These are phyloP conservation scores for Sporothrix protearum DNA, from an alignment of 2,329 filamentous ascomycete species.

Conservation along the genomic window DNA sequence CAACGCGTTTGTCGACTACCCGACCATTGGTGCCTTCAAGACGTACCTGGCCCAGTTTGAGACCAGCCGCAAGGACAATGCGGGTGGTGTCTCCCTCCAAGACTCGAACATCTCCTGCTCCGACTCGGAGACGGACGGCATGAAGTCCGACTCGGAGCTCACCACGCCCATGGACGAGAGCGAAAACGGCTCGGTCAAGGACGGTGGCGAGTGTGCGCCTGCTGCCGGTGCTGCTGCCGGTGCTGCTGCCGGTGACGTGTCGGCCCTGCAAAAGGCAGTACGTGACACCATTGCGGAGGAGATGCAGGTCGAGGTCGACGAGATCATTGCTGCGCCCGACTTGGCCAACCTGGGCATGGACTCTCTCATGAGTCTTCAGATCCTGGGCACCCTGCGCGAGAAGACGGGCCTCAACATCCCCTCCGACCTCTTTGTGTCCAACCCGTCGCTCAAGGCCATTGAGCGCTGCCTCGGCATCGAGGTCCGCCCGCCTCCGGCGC, in stretches of 20 bases:
- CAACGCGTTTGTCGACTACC: conserved; percentile 52
- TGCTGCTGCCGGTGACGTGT: conserved; percentile 42
- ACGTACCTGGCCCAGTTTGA: conserved; percentile 42
- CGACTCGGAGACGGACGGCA: conserved; percentile 45
- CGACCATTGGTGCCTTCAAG: conserved; percentile 54
- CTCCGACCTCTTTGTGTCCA: conserved; percentile 58
- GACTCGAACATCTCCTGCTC: conserved; percentile 39
- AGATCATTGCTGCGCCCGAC: conserved; percentile 53
- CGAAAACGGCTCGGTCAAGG: conserved; percentile 47
- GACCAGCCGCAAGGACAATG: conserved; percentile 31
- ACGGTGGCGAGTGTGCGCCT: conserved; percentile 34
- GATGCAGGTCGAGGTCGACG: conserved; percentile 67
- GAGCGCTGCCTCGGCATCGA: conserved; percentile 59
- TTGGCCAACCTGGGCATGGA: conserved; percentile 58
- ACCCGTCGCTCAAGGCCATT: conserved; percentile 61
- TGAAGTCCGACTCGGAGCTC: conserved; percentile 48
- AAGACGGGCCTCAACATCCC: conserved; percentile 53
- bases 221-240: conserved; percentile 43
- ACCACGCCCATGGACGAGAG: conserved; percentile 54
- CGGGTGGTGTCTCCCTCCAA: conserved; percentile 26
- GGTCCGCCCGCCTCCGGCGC: conserved; percentile 34
- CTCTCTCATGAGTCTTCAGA: conserved; percentile 55
- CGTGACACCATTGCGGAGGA: conserved; percentile 67
- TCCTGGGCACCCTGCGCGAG: conserved; percentile 53
- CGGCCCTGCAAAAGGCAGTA: conserved; percentile 47